These are phyloP conservation scores for Debaryomyces sp. DNA, from an alignment of 1,139 yeast species.

Conservation along the genomic window DNA sequence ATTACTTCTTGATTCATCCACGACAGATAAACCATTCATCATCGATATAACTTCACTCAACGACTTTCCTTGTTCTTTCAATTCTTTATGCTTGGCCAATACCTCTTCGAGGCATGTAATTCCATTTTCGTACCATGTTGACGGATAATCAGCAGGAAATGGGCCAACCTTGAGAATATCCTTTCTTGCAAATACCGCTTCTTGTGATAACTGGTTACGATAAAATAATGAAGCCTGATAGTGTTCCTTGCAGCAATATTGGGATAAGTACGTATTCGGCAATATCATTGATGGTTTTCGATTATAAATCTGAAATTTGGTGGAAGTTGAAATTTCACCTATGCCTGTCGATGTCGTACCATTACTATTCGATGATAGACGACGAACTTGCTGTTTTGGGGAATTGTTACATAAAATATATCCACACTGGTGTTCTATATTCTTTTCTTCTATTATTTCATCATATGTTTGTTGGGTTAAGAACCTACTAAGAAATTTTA, in stretches of 20 bases:
- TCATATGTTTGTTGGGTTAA: slow-evolving; percentile 71
- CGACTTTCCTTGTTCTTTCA: slow-evolving; percentile 52
- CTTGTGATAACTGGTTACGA: slow-evolving; percentile 69
- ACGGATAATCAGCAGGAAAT: slow-evolving; percentile 38
- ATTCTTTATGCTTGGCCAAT: slow-evolving; percentile 49
- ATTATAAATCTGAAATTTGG: slow-evolving; percentile 45
- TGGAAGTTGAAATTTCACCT: slow-evolving; percentile 24
- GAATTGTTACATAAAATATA: slow-evolving; percentile 69
- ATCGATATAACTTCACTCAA: slow-evolving; percentile 55
- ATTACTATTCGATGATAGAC: slow-evolving; percentile 27
- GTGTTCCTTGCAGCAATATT: slow-evolving; percentile 78
- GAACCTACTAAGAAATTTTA: slow-evolving; percentile 69
- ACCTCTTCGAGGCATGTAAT: slow-evolving; percentile 79
- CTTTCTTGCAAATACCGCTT: slow-evolving; percentile 71
- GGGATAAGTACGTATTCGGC: slow-evolving; percentile 73
- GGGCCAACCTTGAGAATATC: slow-evolving; percentile 52
- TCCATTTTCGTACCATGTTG: slow-evolving; percentile 56
- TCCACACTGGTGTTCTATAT: slow-evolving; percentile 81
- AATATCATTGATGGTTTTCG: slow-evolving; percentile 55
- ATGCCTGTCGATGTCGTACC: slow-evolving; percentile 20
- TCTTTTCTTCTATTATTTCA: slow-evolving; percentile 79
- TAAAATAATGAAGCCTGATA: slow-evolving; percentile 82
- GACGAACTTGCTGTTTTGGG: slow-evolving; percentile 44
- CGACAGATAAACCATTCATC: slow-evolving; percentile 51
- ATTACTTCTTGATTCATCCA: slow-evolving; percentile 27